These are phyloP conservation scores for Pseudopyrenochaeta lycopersici DNA, from an alignment of 2,329 filamentous ascomycete genomes.

Conservation along the genomic window DNA sequence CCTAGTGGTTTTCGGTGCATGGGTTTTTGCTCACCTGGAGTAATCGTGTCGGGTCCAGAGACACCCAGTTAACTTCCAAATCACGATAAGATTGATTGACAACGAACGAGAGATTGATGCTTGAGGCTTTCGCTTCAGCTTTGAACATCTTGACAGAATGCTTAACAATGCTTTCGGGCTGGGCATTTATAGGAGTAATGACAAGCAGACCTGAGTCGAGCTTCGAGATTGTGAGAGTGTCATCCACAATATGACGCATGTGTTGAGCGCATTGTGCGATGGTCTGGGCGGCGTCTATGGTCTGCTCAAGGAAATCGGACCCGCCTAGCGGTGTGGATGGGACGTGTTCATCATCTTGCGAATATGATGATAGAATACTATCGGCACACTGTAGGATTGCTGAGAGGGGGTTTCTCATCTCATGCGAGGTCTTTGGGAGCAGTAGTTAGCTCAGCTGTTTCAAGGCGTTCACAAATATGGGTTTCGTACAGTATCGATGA, in stretches of 20 bases:
- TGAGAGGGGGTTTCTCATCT: conserved; percentile 55
- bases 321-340: too few species aligned
- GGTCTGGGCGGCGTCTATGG: conserved; percentile 50
- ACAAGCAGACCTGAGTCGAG: conserved; percentile 54
- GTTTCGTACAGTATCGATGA: conserved; percentile 38
- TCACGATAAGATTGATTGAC: conserved; percentile 51
- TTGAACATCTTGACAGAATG: conserved; percentile 51
- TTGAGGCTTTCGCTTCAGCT: conserved; percentile 41
- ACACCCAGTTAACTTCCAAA: conserved; percentile 48
- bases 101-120: conserved; percentile 34
- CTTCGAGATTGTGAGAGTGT: conserved; percentile 57
- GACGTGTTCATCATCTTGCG: conserved; percentile 7
- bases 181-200: conserved; percentile 52
- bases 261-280: conserved; percentile 56
- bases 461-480: too few species aligned
- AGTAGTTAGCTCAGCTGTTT: too few species aligned
- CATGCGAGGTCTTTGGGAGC: conserved; percentile 37
- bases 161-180: conserved; percentile 42
- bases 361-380: conserved; percentile 42
- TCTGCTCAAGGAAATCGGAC: conserved; percentile 30
- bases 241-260: conserved; percentile 58
- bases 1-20: background rate
- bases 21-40: conserved; percentile 42
- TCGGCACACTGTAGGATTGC: conserved; percentile 57
- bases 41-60: conserved; percentile 53